Base-by-base conservation (phyloP, 306 rosid genomes). In the Malus sylvestris region DNA sequence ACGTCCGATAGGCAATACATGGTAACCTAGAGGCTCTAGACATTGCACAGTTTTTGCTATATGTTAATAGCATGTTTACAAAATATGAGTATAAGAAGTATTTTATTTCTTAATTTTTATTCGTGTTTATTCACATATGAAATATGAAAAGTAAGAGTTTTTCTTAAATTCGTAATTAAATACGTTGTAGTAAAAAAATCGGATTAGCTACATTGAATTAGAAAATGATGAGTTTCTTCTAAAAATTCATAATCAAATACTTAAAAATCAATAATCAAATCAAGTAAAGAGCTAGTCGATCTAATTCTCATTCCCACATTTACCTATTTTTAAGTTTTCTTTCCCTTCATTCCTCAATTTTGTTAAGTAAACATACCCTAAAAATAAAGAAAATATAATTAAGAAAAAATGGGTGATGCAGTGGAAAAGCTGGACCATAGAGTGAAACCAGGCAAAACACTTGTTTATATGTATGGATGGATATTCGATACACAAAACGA, bases 1-100 rank as follows among this genome's bases (percentile, higher is more conserved):
- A 80, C 81, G 18, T 72, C 87, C 84, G 74, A 52, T 22, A 68
- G 81, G 76, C 76, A 86, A 58, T 60, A 63, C 75, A 27, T 45
- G 58, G 83, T 20, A 74, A 70, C 81, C 76, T 65, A 62, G 58
- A 57, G 59, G 65, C 8, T 38, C 55, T 5, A 15, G 55, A 51
- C 55, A 51, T 16, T 51, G 55, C 18, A 15, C 55, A 51, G 3
- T 16, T 0, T 5, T 51, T 51, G 2, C 55, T 51, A 51, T 5
- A 15, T 51, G 1, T 19, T 51, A 51, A 42, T 8, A 10, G 3
- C 45, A 42, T 42, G 45, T 51, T 51, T 51, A 2, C 55, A 51
- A 16, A 51, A 51, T 49, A 49, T 51, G 8, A 14, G 20, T 15
- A 5, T 6, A 15, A 15, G 20, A 49, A 15, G 9, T 15, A 6